Evolutionary conservation across 1,139 yeast genomes (phyloP), one percentile per base, ranked within the genome.

Genomic region (Taiozyma onychis): DNA sequence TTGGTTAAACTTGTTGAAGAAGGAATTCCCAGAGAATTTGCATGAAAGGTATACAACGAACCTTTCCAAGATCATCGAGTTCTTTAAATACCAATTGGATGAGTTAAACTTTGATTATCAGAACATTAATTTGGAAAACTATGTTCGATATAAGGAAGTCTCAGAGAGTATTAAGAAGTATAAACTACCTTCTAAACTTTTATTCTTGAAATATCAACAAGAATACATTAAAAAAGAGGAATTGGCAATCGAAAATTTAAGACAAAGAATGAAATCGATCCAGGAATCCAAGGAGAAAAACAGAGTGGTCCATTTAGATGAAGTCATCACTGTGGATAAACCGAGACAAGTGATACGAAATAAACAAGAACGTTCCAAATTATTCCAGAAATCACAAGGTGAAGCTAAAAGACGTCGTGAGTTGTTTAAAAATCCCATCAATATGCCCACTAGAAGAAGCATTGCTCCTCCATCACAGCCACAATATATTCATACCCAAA

Each of bases 221-320:
- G 85, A 81, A 47, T 67, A 76, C 35, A 72, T 73, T 26, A 61
- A 63, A 48, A 78, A 78, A 57, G 69, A 80, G 49, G 75, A 75
- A 48, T 72, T 75, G 54, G 77, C 81, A 16, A 75, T 83, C 1
- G 75, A 72, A 49, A 66, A 80, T 49, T 65, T 80, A 44, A 67
- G 84, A 52, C 62, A 67, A 44, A 69, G 76, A 55, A 76, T 76
- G 53, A 71, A 72, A 52, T 66, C 67, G 51, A 60, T 77, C 21
- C 66, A 73, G 53, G 57, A 66, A 47, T 73, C 78, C 49, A 77
- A 78, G 56, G 70, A 74, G 16, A 71, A 69, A 47, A 80, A 77
- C 49, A 73, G 77, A 54, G 74, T 80, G 2, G 60, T 69, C 0
- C 62, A 62, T 10, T 58, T 71, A 1, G 69, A 67, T 39, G 65